phyloP scores from a whole-genome alignment of 2,329 filamentous ascomycete species.

The Cytospora piceae region DNA sequence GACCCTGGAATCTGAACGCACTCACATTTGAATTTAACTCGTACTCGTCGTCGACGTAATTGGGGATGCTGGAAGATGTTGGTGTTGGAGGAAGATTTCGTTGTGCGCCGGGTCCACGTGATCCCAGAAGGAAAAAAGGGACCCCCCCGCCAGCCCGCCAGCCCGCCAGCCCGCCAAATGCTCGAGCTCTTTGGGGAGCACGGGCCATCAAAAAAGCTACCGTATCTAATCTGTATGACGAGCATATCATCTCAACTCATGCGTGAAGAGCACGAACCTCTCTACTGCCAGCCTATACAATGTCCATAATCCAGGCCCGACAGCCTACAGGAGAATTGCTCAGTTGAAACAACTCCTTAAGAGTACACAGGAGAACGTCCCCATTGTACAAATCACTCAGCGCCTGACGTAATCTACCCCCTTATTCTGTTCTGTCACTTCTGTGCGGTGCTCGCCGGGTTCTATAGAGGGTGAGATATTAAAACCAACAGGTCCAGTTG shows the following conservation, averaged over 20 bases:
- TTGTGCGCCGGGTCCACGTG: slow-evolving; percentile 25
- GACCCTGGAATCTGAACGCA: slow-evolving; percentile 10
- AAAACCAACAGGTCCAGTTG: neutral
- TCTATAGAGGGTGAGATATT: neutral
- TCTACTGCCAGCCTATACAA: neutral
- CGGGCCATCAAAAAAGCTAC: slow-evolving; percentile 16
- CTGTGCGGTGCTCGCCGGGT: neutral
- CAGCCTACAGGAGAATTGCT: neutral
- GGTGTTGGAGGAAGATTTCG: slow-evolving; percentile 26
- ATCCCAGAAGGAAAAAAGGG: slow-evolving; percentile 17
- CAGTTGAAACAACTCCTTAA: neutral
- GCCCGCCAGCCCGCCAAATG: slow-evolving; percentile 6
- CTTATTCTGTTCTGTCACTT: neutral
- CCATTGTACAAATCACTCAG: neutral
- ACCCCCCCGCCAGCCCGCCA: neutral
- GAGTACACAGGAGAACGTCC: neutral
- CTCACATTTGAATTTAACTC: slow-evolving; percentile 29
- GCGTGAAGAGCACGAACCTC: neutral
- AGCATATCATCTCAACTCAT: neutral
- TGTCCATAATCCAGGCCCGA: neutral
- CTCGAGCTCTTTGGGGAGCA: slow-evolving; percentile 20
- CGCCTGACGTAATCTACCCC: no score
- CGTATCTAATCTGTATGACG: no score
- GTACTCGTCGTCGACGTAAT: slow-evolving; percentile 29
- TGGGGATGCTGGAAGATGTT: slow-evolving; percentile 15